Percentiles rank a stretch among this genome's conserved stretches.
These are phyloP conservation scores for Rhizoclosmatium sp. DNA, from an alignment of 192 early-diverging fungal species.

Conservation along the genomic window DNA sequence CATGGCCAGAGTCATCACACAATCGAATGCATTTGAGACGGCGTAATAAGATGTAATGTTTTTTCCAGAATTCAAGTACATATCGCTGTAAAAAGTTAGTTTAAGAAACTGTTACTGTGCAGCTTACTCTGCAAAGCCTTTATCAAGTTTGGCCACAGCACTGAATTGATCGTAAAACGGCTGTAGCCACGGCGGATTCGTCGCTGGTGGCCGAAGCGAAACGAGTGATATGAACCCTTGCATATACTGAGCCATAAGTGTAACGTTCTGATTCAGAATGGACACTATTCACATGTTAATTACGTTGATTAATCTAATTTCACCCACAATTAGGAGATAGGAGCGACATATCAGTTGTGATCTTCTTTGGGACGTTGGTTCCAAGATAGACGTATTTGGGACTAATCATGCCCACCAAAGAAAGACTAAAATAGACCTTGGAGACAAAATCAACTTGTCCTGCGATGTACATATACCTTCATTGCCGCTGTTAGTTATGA, in stretches of 20 bases:
- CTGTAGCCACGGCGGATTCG: background rate
- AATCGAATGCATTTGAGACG: background rate
- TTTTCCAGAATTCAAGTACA: background rate
- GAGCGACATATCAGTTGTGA: background rate
- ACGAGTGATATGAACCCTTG: background rate
- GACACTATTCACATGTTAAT: no score
- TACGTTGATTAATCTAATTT: no score
- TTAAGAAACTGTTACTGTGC: background rate
- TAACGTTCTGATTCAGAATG: background rate
- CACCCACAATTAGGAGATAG: background rate
- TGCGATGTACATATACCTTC: background rate
- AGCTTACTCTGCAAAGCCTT: background rate
- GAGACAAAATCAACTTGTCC: background rate
- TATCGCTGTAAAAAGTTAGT: background rate
- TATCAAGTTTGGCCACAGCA: background rate
- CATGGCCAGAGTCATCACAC: background rate
- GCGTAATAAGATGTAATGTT: background rate
- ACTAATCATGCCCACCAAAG: background rate
- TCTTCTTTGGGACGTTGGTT: background rate
- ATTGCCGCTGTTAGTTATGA: no score
- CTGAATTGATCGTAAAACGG: background rate
- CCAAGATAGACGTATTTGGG: background rate
- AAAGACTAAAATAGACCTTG: background rate
- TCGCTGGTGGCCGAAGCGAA: background rate
- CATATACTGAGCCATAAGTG: background rate